Percentiles rank a stretch among this genome's conserved stretches.
Conservation (phyloP, 352 stramenopile species). For the Phytophthora podocarpi region DNA sequence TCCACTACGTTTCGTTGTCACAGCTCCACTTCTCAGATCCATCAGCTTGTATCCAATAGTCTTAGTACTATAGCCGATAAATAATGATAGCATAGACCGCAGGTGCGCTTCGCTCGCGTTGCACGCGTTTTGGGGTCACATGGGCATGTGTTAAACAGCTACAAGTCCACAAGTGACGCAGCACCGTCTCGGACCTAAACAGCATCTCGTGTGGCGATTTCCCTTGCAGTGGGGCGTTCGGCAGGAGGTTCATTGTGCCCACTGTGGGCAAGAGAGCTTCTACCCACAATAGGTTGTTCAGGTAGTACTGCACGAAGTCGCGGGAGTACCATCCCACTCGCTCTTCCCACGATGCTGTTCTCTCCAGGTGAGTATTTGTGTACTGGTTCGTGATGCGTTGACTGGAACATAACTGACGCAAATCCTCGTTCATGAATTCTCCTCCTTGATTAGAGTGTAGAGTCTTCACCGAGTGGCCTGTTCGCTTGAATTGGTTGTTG, state of each 20-base stretch:
- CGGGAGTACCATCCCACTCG: constrained; percentile 4
- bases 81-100: constrained; percentile 1
- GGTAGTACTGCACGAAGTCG: constrained; percentile 15
- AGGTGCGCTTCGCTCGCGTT: constrained; percentile 12
- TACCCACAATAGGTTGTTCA: too few species aligned
- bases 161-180: constrained; percentile 12
- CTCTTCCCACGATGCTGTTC: constrained; percentile 21
- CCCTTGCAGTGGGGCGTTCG: neutral
- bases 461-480: neutral
- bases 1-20: constrained; percentile 4
- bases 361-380: constrained; percentile 33
- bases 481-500: constrained; percentile 15
- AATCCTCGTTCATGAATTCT: constrained; percentile 15
- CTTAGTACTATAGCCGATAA: constrained; percentile 6
- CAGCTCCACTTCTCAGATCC: constrained; percentile 3
- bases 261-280: constrained; percentile 9
- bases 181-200: constrained; percentile 8
- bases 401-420: neutral
- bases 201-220: constrained; percentile 24
- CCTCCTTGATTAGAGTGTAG: constrained; percentile 26
- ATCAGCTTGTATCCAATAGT: constrained; percentile 30
- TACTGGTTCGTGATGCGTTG: constrained; percentile 3
- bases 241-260: constrained; percentile 16
- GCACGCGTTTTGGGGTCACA: constrained; percentile 4
- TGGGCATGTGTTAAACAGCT: constrained; percentile 22